Conservation (phyloP, 202 grass and related monocot species). For the Schoenoplectus tabernaemontani region DNA sequence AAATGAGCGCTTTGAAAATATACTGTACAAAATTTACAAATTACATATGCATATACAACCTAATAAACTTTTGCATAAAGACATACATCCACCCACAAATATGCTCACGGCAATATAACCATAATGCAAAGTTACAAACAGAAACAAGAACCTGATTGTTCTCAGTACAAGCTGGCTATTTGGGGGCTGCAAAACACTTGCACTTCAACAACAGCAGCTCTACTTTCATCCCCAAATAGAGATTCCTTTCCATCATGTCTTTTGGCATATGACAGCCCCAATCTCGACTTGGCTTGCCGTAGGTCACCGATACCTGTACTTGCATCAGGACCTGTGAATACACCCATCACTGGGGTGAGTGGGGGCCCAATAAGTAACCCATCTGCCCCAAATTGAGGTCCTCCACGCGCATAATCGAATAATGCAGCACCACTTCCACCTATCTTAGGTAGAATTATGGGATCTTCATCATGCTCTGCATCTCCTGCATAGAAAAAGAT, state of each 20-base stretch:
- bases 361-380: conserved; percentile 82
- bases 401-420: conserved; percentile 81
- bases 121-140: neutral
- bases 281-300: conserved; percentile 56
- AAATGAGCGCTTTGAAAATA: no score
- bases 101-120: neutral
- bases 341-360: conserved; percentile 78
- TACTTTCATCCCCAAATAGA: conserved; percentile 53
- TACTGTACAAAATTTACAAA: neutral
- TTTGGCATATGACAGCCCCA: conserved; percentile 78
- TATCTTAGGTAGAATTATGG: conserved; percentile 49
- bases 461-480: neutral
- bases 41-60: neutral
- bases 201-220: conserved; percentile 45
- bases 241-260: conserved; percentile 74
- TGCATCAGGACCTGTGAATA: conserved; percentile 73
- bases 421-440: conserved; percentile 85
- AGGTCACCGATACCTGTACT: conserved; percentile 65
- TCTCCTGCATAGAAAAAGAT: neutral
- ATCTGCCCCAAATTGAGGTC: conserved; percentile 87
- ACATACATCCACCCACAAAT: neutral
- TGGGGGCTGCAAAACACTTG: conserved; percentile 75
- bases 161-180: conserved; percentile 68
- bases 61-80: neutral
- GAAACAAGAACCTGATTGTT: neutral